Conservation (phyloP, 2,329 filamentous ascomycete genomes). For the Fusarium palustre region DNA sequence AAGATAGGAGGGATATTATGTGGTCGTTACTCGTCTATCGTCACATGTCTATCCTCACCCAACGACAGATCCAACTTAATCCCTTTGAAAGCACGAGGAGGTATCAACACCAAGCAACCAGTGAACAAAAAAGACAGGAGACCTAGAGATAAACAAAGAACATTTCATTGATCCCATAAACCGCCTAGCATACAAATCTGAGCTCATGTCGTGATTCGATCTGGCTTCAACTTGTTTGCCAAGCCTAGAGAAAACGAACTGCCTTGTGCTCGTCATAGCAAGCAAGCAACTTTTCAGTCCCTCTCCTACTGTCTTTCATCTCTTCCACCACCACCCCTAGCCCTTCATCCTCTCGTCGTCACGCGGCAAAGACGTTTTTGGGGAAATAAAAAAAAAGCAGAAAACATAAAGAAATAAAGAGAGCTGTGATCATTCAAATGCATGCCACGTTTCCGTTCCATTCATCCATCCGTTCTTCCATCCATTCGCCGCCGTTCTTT, state of each 20-base stretch:
- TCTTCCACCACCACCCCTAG: not conserved
- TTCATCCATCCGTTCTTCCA: slow-evolving; percentile 47
- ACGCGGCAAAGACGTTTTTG: slow-evolving; percentile 35
- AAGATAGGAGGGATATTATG: slow-evolving; percentile 24
- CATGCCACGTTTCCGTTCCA: slow-evolving; percentile 50
- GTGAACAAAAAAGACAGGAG: slow-evolving; percentile 4
- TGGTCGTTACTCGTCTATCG: slow-evolving; percentile 42
- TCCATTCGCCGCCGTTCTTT: slow-evolving; percentile 50
- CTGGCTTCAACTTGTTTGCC: slow-evolving; percentile 32
- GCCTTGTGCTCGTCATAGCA: slow-evolving; percentile 18
- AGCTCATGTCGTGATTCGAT: slow-evolving; percentile 14
- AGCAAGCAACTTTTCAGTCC: slow-evolving; percentile 33
- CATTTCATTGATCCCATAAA: slow-evolving; percentile 48
- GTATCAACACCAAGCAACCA: slow-evolving; percentile 20
- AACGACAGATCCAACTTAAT: not conserved
- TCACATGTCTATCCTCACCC: slow-evolving; percentile 21
- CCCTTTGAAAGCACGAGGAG: slow-evolving; percentile 9
- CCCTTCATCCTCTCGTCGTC: slow-evolving; percentile 25
- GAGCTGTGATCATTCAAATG: slow-evolving; percentile 49
- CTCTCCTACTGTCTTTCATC: slow-evolving; percentile 16
- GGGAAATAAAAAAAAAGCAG: slow-evolving; percentile 35
- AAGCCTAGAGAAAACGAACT: slow-evolving; percentile 29
- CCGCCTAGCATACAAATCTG: slow-evolving; percentile 45
- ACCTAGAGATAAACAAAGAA: slow-evolving; percentile 32
- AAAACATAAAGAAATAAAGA: slow-evolving; percentile 44